Evolutionary conservation across 2,329 filamentous ascomycete species (phyloP).

Genomic region (Alternaria angustiovoidea): DNA sequence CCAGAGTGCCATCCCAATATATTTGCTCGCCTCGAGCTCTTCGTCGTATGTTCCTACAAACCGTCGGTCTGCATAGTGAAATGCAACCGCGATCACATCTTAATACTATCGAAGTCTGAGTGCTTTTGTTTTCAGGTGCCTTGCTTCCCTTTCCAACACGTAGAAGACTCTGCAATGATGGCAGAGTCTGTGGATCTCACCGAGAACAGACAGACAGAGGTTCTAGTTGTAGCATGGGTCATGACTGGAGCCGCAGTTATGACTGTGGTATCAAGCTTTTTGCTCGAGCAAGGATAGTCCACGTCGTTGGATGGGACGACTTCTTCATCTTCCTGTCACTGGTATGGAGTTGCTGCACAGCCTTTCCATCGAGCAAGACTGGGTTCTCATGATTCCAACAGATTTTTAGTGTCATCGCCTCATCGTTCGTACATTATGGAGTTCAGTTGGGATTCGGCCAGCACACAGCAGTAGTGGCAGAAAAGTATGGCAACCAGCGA

Average conservation of each 20-base stretch:
- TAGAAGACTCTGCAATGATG: not conserved
- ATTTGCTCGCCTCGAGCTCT: too few species aligned
- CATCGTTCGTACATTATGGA: slow-evolving; percentile 11
- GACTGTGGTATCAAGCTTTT: slow-evolving; percentile 17
- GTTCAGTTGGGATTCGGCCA: slow-evolving; percentile 16
- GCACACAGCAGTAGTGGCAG: slow-evolving; percentile 5
- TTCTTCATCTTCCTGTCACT: slow-evolving; percentile 18
- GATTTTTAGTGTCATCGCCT: slow-evolving; percentile 15
- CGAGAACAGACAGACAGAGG: slow-evolving; percentile 8
- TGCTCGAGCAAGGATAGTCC: slow-evolving; percentile 8
- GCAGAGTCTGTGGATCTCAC: not conserved
- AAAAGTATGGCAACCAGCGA: slow-evolving; percentile 7
- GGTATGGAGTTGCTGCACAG: not conserved
- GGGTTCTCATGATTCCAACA: not conserved
- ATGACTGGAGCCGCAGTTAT: slow-evolving; percentile 12
- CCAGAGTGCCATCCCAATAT: too few species aligned
- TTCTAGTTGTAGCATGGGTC: slow-evolving; percentile 16
- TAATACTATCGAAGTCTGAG: too few species aligned
- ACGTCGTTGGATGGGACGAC: slow-evolving; percentile 19
- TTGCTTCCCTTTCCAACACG: too few species aligned
- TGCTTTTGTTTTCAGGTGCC: too few species aligned
- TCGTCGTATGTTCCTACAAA: too few species aligned
- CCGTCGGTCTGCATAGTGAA: too few species aligned
- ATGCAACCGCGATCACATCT: too few species aligned
- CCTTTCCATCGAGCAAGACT: too few species aligned